These are phyloP conservation scores for Arabidopsis lyrata DNA, from an alignment of 441 rosid genomes.

Conservation along the genomic window DNA sequence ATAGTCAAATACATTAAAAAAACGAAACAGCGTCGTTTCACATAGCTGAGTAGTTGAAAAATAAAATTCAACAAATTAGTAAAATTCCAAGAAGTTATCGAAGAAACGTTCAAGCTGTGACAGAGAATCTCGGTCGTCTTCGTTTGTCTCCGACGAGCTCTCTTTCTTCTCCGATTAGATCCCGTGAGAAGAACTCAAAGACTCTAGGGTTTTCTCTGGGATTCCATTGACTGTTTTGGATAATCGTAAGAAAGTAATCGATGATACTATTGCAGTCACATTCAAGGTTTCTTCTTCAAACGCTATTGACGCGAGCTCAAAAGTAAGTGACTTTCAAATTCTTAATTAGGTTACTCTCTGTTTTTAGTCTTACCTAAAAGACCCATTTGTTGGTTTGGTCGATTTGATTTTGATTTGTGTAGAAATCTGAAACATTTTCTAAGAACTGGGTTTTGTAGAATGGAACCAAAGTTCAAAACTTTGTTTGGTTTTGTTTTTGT, in stretches of 20 bases:
- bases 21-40: not conserved
- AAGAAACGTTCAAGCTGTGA: constrained; percentile 44
- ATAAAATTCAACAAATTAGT: not conserved
- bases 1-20: too few species aligned
- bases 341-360: not conserved
- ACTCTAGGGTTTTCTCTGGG: constrained; percentile 13
- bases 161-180: constrained; percentile 41
- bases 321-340: constrained; percentile 52
- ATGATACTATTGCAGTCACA: constrained; percentile 92
- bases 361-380: not conserved
- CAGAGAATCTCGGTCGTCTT: constrained; percentile 49
- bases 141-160: constrained; percentile 33
- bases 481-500: not conserved
- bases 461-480: constrained; percentile 14
- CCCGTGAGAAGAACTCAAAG: constrained; percentile 15
- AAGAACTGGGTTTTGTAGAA: constrained; percentile 24
- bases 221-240: not conserved
- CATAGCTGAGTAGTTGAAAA: not conserved
- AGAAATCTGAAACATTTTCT: constrained; percentile 26
- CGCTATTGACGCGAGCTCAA: constrained; percentile 72
- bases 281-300: constrained; percentile 93
- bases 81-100: constrained; percentile 12
- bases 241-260: constrained; percentile 30
- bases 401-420: not conserved
- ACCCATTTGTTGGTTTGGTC: constrained; percentile 16